phyloP scores from a whole-genome alignment of 306 rosid genomes.

The Crotalaria pallida region DNA sequence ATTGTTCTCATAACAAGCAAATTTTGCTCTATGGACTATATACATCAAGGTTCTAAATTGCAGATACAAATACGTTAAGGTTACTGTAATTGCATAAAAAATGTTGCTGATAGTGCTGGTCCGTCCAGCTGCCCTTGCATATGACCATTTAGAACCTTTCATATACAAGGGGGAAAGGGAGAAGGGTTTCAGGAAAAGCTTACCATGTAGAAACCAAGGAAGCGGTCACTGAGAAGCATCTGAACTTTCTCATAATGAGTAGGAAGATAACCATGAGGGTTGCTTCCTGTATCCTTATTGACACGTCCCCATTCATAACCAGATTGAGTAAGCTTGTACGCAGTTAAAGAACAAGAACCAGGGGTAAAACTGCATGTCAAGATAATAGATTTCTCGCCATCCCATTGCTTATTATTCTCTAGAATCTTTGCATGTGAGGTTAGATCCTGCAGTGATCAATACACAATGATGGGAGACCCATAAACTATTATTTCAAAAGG shows the following conservation, averaged over 20 bases:
- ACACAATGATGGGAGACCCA: not conserved
- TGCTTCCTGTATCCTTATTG: constrained; percentile 94
- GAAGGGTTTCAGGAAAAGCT: not conserved
- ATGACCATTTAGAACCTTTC: too few species aligned
- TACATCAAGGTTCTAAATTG: too few species aligned
- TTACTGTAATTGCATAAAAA: too few species aligned
- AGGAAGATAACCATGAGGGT: constrained; percentile 97
- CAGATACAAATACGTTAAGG: too few species aligned
- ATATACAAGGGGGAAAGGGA: not conserved
- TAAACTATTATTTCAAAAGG: not conserved
- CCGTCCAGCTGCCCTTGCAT: too few species aligned
- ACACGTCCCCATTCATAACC: constrained; percentile 99
- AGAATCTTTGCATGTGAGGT: constrained; percentile 88
- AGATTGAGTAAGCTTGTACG: constrained; percentile 90
- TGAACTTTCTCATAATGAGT: constrained; percentile 98
- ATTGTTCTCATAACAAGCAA: not conserved
- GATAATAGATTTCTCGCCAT: constrained; percentile 87
- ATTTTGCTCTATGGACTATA: too few species aligned
- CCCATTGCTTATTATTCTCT: constrained; percentile 98
- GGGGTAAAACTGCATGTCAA: constrained; percentile 99
- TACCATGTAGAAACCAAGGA: constrained; percentile 98
- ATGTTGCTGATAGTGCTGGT: too few species aligned
- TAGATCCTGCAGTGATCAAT: constrained; percentile 65
- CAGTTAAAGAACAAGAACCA: constrained; percentile 95
- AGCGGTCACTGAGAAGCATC: constrained; percentile 99